Percentiles rank a stretch among this genome's conserved stretches.
phyloP scores from a whole-genome alignment of 345 rosid species.

The Citrus trifoliata region DNA sequence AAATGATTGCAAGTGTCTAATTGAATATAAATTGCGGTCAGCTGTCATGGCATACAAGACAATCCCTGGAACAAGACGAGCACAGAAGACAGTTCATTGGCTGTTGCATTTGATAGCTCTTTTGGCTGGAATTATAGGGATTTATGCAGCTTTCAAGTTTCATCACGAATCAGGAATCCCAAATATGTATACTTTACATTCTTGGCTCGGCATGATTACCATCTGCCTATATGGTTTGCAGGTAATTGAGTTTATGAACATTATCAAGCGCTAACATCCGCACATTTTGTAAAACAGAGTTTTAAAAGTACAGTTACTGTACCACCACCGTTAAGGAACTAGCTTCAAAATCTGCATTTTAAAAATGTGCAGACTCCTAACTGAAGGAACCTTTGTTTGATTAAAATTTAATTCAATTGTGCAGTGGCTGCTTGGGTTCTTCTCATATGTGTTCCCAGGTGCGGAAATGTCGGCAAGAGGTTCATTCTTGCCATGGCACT shows the following conservation, averaged over 20 bases:
- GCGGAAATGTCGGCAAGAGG: constrained; percentile 30
- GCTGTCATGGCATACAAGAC: constrained; percentile 57
- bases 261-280: background rate
- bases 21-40: constrained; percentile 8
- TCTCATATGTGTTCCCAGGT: constrained; percentile 41
- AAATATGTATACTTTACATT: constrained; percentile 38
- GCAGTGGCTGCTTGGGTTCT: constrained; percentile 46
- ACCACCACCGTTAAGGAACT: too few species aligned
- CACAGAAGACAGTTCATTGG: constrained; percentile 32
- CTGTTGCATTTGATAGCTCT: constrained; percentile 39
- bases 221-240: constrained; percentile 45
- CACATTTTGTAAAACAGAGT: too few species aligned
- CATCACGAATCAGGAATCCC: constrained; percentile 22
- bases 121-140: constrained; percentile 35
- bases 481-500: constrained; percentile 45
- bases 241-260: constrained; percentile 16
- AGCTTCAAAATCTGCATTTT: too few species aligned
- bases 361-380: too few species aligned
- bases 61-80: constrained; percentile 27
- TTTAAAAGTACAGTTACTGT: too few species aligned
- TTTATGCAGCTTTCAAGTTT: constrained; percentile 39
- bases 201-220: constrained; percentile 57
- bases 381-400: too few species aligned
- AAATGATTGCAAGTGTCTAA: background rate
- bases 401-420: background rate